phyloP scores from a whole-genome alignment of 1,139 yeast genomes.

The Wickerhamomyces sp. region DNA sequence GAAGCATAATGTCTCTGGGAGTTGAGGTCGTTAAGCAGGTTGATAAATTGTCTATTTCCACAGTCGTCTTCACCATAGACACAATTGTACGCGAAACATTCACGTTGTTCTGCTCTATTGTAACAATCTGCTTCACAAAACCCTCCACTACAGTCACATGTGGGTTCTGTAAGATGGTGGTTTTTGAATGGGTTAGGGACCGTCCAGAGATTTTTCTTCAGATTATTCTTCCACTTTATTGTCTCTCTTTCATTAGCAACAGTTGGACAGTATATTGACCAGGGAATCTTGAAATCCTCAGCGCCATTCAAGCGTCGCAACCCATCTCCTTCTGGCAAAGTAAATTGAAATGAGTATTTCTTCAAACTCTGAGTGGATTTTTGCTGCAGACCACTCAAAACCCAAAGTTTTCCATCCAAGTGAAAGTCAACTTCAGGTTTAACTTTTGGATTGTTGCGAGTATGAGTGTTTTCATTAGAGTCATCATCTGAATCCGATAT shows the following conservation, averaged over 20 bases:
- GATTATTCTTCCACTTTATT: slow-evolving; percentile 25
- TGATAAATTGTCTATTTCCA: slow-evolving; percentile 33
- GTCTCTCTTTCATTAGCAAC: slow-evolving; percentile 20
- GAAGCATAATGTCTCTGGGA: slow-evolving; percentile 24
- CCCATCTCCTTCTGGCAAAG: slow-evolving; percentile 20
- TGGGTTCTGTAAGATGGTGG: slow-evolving; percentile 3
- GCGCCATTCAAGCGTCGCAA: slow-evolving; percentile 9
- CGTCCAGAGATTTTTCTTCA: slow-evolving; percentile 24
- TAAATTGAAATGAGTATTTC: slow-evolving; percentile 11
- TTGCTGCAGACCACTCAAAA: slow-evolving; percentile 11
- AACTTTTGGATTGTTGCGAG: slow-evolving; percentile 2
- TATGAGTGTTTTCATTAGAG: background rate
- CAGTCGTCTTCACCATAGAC: slow-evolving; percentile 30
- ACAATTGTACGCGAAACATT: slow-evolving; percentile 32
- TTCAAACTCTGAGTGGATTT: slow-evolving; percentile 4
- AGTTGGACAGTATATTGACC: slow-evolving; percentile 30
- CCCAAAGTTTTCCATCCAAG: slow-evolving; percentile 9
- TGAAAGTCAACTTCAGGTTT: background rate
- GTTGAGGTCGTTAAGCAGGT: slow-evolving; percentile 11
- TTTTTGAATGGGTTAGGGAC: slow-evolving; percentile 15
- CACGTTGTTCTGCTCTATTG: slow-evolving; percentile 27
- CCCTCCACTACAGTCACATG: slow-evolving; percentile 26
- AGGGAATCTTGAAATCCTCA: slow-evolving; percentile 29
- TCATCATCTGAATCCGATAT: background rate
- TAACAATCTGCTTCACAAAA: slow-evolving; percentile 32